A percentile compares a stretch with the other conserved stretches of the same genome.
Evolutionary conservation across 2,329 filamentous ascomycete genomes (phyloP).

Genomic region (Ophiostoma novo-ulmi): DNA sequence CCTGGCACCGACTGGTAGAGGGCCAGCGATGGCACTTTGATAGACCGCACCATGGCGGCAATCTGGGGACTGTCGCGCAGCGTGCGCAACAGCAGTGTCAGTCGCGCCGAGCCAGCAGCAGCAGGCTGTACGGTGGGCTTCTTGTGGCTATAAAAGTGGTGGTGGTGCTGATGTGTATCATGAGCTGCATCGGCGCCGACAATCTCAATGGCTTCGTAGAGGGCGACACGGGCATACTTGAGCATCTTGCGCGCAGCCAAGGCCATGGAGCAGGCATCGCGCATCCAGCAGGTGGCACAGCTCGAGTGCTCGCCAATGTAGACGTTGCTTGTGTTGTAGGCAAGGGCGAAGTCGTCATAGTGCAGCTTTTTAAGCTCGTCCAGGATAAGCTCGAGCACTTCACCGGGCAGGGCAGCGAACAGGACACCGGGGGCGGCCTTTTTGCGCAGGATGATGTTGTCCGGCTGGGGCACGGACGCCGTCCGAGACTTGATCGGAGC

Average conservation of each 20-base stretch:
- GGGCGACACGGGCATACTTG: conserved; percentile 45
- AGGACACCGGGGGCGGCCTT: conserved; percentile 42
- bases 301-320: conserved; percentile 40
- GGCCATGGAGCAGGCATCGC: conserved; percentile 51
- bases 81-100: conserved; percentile 55
- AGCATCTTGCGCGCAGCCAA: conserved; percentile 49
- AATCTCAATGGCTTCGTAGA: conserved; percentile 57
- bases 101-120: conserved; percentile 49
- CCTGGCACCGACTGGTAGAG: conserved; percentile 26
- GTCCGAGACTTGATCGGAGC: conserved; percentile 30
- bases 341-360: conserved; percentile 32
- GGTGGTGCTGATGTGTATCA: conserved; percentile 43
- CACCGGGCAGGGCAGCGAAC: conserved; percentile 52
- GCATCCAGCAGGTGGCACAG: conserved; percentile 62
- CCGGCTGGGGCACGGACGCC: neutral
- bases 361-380: conserved; percentile 50
- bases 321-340: conserved; percentile 35
- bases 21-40: conserved; percentile 51
- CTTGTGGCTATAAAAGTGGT: conserved; percentile 58
- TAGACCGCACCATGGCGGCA: conserved; percentile 50
- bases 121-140: conserved; percentile 32
- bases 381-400: conserved; percentile 55
- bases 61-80: conserved; percentile 50
- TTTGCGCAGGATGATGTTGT: neutral
- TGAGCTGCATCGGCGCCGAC: conserved; percentile 53